Conservation (phyloP, 768 basidiomycete species). For the Mycena olivaceomarginata region DNA sequence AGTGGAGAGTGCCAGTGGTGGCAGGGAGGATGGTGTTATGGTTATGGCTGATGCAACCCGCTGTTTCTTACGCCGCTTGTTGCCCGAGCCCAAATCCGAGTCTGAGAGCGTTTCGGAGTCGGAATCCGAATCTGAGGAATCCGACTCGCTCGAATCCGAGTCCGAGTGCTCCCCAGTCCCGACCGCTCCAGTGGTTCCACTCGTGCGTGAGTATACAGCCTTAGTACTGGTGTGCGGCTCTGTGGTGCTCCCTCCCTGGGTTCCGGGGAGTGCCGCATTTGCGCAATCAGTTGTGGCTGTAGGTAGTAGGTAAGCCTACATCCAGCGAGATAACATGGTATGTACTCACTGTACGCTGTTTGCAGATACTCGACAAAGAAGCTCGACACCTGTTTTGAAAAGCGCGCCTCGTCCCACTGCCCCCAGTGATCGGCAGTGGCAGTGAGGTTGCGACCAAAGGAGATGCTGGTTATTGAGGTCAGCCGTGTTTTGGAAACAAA, state of each 20-base stretch:
- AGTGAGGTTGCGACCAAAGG: constrained; percentile 17
- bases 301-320: too few relatives aligned
- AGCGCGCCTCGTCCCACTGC: constrained; percentile 11
- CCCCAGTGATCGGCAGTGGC: constrained; percentile 3
- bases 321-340: too few relatives aligned
- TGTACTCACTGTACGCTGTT: constrained; percentile 23
- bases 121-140: too few relatives aligned
- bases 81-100: background rate
- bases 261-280: background rate
- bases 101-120: too few relatives aligned
- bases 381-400: background rate
- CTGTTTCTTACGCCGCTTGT: background rate
- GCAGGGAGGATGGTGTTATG: too few relatives aligned
- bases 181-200: background rate
- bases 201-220: too few relatives aligned
- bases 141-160: too few relatives aligned
- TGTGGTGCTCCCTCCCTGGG: background rate
- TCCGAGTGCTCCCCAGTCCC: too few relatives aligned
- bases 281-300: constrained; percentile 17
- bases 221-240: background rate
- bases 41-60: too few relatives aligned
- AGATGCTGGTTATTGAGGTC: background rate
- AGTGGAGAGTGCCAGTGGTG: too few relatives aligned
- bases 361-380: constrained; percentile 17
- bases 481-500: background rate